Conservation (phyloP, 1,284 basidiomycete genomes). For the Ceratobasidium sp. region DNA sequence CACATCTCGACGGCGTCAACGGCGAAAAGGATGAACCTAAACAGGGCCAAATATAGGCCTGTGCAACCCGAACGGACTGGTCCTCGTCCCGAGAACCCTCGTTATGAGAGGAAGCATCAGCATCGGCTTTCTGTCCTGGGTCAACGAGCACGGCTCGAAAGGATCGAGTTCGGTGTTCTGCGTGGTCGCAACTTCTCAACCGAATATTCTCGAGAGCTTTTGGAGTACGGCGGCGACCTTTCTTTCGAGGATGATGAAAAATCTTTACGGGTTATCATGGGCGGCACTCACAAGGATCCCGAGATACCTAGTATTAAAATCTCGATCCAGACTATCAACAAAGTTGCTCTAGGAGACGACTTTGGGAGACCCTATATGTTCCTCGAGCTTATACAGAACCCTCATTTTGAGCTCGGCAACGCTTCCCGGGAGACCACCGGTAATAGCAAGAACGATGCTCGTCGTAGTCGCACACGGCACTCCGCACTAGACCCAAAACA, state of each 20-base stretch:
- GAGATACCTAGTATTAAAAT: conserved; percentile 24
- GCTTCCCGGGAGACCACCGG: not conserved
- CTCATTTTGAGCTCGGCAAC: conserved; percentile 27
- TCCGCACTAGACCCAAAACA: conserved; percentile 24
- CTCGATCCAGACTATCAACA: conserved; percentile 29
- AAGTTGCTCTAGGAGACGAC: conserved; percentile 25
- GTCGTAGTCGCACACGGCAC: conserved; percentile 22
- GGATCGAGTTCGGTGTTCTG: conserved; percentile 32
- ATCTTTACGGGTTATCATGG: conserved; percentile 15
- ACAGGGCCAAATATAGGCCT: not conserved
- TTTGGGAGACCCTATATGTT: conserved; percentile 21
- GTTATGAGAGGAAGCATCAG: conserved; percentile 33
- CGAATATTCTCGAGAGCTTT: conserved; percentile 23
- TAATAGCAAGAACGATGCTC: not conserved
- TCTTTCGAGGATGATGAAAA: conserved; percentile 38
- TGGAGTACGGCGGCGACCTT: conserved; percentile 18
- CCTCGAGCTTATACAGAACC: conserved; percentile 24
- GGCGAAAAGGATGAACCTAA: conserved; percentile 24
- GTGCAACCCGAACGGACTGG: conserved; percentile 15
- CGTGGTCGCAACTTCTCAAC: conserved; percentile 19
- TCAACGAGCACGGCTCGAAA: conserved; percentile 7
- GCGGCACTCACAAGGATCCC: conserved; percentile 25
- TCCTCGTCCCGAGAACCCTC: conserved; percentile 4
- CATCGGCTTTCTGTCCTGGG: conserved; percentile 34
- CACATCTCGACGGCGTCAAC: not conserved